Evolutionary conservation across 2,329 filamentous ascomycete species (phyloP), one percentile per base, ranked within the genome.

Genomic region (Sclerotinia nivalis): DNA sequence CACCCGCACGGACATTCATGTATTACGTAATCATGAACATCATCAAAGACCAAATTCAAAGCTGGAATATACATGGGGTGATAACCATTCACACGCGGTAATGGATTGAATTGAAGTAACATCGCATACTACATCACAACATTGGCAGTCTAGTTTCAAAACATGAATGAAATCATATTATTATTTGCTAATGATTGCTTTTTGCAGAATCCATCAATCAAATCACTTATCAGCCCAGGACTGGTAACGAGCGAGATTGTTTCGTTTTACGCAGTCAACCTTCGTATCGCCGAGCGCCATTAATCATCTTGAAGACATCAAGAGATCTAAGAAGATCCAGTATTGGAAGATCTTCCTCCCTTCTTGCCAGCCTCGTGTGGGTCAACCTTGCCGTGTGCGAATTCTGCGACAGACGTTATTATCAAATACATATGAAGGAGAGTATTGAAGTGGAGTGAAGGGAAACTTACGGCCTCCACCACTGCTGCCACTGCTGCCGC

Each of bases 331-430:
- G 66, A 59, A 62, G 70, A 54, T 50, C 79, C 37, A 12, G 37
- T 7, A 40, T 40, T 40, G 37, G 37, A 40, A 40, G 70, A 54
- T 50, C 79, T 61, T 37, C 80, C 80, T 55, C 80, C 81, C 73
- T 81, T 73, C 75, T 79, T 78, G 45, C 81, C 81, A 68, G 81
- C 81, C 73, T 82, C 77, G 55, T 76, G 73, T 37, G 81, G 80
- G 71, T 82, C 80, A 37, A 82, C 80, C 71, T 81, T 80, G 71
- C 80, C 80, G 25, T 80, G 77, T 67, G 80, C 80, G 68, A 82
- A 82, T 73, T 81, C 77, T 73, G 47, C 7, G 4, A 37, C 15
- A 20, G 15, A 18, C 9, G 54, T 68, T 59, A 69, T 31, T 4
- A 52, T 52, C 31, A n/a, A 40, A 40, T 22, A 20, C 7, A 61